Evolutionary conservation across 257 asterid genomes (phyloP).

Genomic region (Echium plantagineum): DNA sequence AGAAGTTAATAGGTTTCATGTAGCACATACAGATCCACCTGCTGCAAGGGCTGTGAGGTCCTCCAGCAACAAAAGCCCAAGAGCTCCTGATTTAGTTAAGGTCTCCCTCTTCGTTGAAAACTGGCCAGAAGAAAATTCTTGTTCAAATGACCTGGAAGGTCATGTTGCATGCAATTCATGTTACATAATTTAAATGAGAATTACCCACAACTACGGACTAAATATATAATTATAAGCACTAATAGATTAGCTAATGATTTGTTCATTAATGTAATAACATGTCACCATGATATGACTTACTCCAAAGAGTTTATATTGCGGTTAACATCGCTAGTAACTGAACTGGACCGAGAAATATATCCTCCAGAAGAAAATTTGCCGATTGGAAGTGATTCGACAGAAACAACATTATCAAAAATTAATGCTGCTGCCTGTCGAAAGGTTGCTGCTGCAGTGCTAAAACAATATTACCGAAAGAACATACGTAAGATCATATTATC

Average conservation of each 20-base stretch:
- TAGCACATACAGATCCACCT: slow-evolving; percentile 99
- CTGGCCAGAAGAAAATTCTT: slow-evolving; percentile 57
- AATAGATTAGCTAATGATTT: not conserved
- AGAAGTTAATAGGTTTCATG: slow-evolving; percentile 22
- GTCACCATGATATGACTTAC: slow-evolving; percentile 35
- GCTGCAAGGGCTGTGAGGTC: slow-evolving; percentile 99
- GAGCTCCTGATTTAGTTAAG: slow-evolving; percentile 67
- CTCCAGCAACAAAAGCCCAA: slow-evolving; percentile 90
- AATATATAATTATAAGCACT: not conserved
- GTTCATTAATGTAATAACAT: not conserved
- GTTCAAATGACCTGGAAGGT: slow-evolving; percentile 64
- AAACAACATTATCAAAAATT: slow-evolving; percentile 80
- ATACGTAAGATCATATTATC: slow-evolving; percentile 6
- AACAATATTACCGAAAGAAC: slow-evolving; percentile 18
- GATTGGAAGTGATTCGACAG: slow-evolving; percentile 75
- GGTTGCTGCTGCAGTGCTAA: slow-evolving; percentile 99
- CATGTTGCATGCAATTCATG: slow-evolving; percentile 11
- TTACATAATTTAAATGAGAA: not conserved
- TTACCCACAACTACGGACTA: not conserved
- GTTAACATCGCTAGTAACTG: slow-evolving; percentile 85
- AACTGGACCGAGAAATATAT: slow-evolving; percentile 65
- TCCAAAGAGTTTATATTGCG: slow-evolving; percentile 76
- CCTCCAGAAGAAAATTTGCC: slow-evolving; percentile 86
- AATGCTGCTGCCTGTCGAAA: slow-evolving; percentile 98
- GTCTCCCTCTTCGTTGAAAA: slow-evolving; percentile 46